Evolutionary conservation across 2,329 filamentous ascomycete species (phyloP), one percentile per base, ranked within the genome.

Genomic region (Aschersonia sp.): DNA sequence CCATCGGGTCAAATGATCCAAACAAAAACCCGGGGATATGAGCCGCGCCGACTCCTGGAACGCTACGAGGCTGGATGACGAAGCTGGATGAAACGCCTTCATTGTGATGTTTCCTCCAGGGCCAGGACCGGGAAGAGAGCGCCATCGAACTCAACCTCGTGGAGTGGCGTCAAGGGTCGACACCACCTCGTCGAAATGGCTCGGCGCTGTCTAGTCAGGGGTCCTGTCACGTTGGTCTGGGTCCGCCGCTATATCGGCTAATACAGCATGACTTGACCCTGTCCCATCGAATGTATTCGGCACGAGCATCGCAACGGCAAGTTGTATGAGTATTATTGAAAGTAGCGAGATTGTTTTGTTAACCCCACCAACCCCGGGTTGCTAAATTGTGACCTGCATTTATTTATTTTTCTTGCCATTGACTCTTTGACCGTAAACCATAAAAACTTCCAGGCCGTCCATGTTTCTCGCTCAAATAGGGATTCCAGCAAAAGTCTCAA

Each of bases 401-500:
- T 12, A 9, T 37, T 37, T n/a, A 33, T 51, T 30, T 49, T 43
- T 44, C 48, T 53, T 43, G 12, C 42, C 45, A 22, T 22, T 22
- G 22, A 4, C 22, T 22, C 22, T 22, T 22, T 22, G 22, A 22
- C 22, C 4, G 22, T 4, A 22, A 22, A 22, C 22, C 22, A 22
- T 22, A 22, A 22, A 22, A 22, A 22, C 22, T 22, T 22, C 22
- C 22, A 22, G 22, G 2, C 4, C 22, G 22, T 22, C 22, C 22
- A 4, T 22, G 22, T 22, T 3, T 22, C 22, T 22, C 22, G 22
- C 22, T 22, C 22, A 22, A 22, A 22, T 22, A 22, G 22, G 22
- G 22, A 22, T 22, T 22, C 22, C 2, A 22, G 22, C 22, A 22
- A 22, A 22, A 22, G 2, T 22, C 22, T 22, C 22, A 22, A 22